phyloP scores from a whole-genome alignment of 345 rosid genomes.

The Citrus mangshanensis region DNA sequence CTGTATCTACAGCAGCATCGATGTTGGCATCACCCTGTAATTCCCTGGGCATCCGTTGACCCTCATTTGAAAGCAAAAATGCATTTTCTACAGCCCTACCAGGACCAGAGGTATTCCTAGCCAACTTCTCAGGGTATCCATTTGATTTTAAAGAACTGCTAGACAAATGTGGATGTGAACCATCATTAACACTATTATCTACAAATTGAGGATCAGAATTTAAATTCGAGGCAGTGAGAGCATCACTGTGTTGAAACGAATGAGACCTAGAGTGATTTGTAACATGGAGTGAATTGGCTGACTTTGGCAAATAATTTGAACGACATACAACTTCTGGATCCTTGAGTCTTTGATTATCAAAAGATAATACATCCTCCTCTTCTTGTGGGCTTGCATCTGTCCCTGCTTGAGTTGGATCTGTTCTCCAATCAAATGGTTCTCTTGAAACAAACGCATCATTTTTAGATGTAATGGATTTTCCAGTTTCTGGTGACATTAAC shows the following conservation, averaged over 20 bases:
- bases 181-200: conserved; percentile 34
- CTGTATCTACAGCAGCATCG: conserved; percentile 29
- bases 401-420: conserved; percentile 21
- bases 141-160: conserved; percentile 33
- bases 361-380: conserved; percentile 63
- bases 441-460: conserved; percentile 26
- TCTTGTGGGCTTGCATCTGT: conserved; percentile 29
- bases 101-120: conserved; percentile 31
- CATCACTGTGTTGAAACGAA: conserved; percentile 35
- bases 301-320: conserved; percentile 34
- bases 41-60: conserved; percentile 28
- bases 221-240: conserved; percentile 15
- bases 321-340: conserved; percentile 54
- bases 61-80: conserved; percentile 34
- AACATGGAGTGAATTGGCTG: conserved; percentile 34
- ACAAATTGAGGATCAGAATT: conserved; percentile 30
- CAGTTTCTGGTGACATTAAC: conserved; percentile 18
- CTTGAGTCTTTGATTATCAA: conserved; percentile 51
- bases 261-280: conserved; percentile 42
- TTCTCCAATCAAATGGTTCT: conserved; percentile 38
- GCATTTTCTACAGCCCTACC: conserved; percentile 31
- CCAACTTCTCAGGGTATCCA: conserved; percentile 42
- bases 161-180: conserved; percentile 26
- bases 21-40: conserved; percentile 22
- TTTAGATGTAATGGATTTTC: conserved; percentile 22